These are phyloP conservation scores for Sporothrix inflata DNA, from an alignment of 2,329 filamentous ascomycete genomes.

Conservation along the genomic window DNA sequence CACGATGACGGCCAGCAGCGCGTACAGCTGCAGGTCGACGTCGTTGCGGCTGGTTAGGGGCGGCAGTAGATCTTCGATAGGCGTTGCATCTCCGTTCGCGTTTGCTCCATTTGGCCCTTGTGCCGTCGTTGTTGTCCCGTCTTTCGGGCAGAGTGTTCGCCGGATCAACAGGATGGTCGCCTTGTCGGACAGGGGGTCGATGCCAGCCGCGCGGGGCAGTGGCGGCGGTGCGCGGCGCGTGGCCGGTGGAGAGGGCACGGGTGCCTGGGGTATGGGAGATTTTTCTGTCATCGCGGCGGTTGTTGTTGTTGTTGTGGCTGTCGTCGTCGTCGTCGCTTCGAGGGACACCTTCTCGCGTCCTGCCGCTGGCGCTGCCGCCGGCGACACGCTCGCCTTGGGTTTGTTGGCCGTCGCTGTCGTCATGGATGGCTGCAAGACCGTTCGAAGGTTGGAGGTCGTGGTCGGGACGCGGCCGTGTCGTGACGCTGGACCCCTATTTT, in stretches of 20 bases:
- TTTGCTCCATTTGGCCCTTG: neutral
- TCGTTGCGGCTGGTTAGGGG: conserved; percentile 93
- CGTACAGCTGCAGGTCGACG: conserved; percentile 90
- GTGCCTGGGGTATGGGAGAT: conserved; percentile 18
- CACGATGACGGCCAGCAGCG: conserved; percentile 84
- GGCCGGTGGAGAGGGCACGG: conserved; percentile 23
- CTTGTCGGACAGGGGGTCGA: conserved; percentile 70
- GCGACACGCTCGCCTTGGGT: conserved; percentile 16
- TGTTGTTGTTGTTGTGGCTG: neutral
- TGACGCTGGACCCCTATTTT: conserved; percentile 7
- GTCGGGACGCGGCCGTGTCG: neutral
- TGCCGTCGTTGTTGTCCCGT: conserved; percentile 39
- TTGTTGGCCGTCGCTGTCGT: conserved; percentile 32
- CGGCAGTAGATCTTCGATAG: conserved; percentile 82
- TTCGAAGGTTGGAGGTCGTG: neutral
- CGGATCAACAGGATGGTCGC: conserved; percentile 82
- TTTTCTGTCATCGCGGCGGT: neutral
- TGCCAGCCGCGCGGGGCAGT: conserved; percentile 38
- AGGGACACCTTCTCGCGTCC: neutral
- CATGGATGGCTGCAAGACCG: conserved; percentile 26
- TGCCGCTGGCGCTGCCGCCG: conserved; percentile 12
- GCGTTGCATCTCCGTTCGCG: conserved; percentile 44
- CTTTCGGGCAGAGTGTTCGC: conserved; percentile 78
- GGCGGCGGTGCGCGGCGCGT: conserved; percentile 31
- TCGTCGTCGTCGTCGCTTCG: neutral